These are phyloP conservation scores for Exophiala phaeomuriformis DNA, from an alignment of 2,329 filamentous ascomycete species.

Conservation along the genomic window DNA sequence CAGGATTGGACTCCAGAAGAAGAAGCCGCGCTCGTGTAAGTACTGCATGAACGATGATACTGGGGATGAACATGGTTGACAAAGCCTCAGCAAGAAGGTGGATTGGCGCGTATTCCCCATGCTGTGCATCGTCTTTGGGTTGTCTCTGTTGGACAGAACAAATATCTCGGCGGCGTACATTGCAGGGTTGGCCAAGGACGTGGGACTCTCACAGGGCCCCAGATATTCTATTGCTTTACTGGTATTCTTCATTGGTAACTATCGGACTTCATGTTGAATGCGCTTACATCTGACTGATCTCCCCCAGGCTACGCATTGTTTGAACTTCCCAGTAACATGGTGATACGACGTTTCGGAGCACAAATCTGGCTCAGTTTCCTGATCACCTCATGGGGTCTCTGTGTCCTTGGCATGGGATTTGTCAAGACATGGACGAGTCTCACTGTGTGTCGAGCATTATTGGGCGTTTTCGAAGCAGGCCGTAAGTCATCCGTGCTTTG, in stretches of 20 bases:
- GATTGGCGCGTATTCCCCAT: slow-evolving; percentile 6
- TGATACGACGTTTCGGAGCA: slow-evolving; percentile 54
- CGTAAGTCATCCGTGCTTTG: slow-evolving; percentile 29
- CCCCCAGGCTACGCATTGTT: slow-evolving; percentile 18
- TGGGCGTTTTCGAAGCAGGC: slow-evolving; percentile 57
- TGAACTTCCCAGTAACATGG: slow-evolving; percentile 31
- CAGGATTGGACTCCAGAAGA: neutral
- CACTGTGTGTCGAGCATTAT: slow-evolving; percentile 33
- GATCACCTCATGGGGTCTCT: slow-evolving; percentile 25
- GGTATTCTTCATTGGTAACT: slow-evolving; percentile 56
- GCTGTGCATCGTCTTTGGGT: slow-evolving; percentile 4
- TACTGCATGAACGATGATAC: too few relatives aligned
- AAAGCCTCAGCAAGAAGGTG: neutral
- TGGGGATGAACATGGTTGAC: too few relatives aligned
- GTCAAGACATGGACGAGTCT: slow-evolving; percentile 27
- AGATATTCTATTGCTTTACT: slow-evolving; percentile 64
- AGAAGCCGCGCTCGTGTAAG: neutral
- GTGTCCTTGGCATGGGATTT: slow-evolving; percentile 28
- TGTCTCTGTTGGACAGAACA: slow-evolving; percentile 63
- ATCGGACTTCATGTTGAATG: slow-evolving; percentile 23
- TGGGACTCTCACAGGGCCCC: slow-evolving; percentile 44
- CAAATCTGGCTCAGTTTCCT: slow-evolving; percentile 34
- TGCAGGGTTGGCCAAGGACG: slow-evolving; percentile 44
- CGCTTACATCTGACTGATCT: too few relatives aligned
- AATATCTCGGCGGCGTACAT: slow-evolving; percentile 66